These are phyloP conservation scores for Elongisporangium senticosum DNA, from an alignment of 352 stramenopile species.

Conservation along the genomic window DNA sequence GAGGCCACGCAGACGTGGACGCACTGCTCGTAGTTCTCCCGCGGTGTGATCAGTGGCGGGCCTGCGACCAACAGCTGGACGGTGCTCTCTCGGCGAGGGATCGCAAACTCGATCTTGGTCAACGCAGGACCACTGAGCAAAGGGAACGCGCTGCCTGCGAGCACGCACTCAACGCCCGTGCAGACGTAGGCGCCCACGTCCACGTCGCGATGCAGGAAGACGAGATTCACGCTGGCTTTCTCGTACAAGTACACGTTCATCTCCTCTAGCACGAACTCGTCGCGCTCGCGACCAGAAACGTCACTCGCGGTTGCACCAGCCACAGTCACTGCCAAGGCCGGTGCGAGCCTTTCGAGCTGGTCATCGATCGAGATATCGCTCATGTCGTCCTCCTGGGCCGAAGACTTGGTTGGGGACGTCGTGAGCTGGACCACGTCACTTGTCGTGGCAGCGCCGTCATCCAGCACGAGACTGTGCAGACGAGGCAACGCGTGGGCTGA, in stretches of 20 bases:
- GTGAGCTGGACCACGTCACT: neutral
- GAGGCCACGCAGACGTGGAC: slow-evolving; percentile 38
- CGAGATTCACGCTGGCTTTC: slow-evolving; percentile 39
- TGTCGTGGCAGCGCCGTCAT: neutral
- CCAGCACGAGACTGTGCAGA: slow-evolving; percentile 15
- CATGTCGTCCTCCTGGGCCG: neutral
- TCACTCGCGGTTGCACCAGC: neutral
- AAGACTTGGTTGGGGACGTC: neutral
- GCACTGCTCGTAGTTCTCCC: slow-evolving; percentile 14
- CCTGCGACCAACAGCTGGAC: slow-evolving; percentile 38
- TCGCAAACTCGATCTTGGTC: slow-evolving; percentile 31
- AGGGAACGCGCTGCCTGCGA: slow-evolving; percentile 47
- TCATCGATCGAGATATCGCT: neutral
- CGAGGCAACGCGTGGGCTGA: slow-evolving; percentile 3
- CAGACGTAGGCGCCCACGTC: slow-evolving; percentile 48
- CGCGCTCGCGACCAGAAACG: neutral
- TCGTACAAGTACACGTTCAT: slow-evolving; percentile 57
- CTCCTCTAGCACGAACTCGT: slow-evolving; percentile 35
- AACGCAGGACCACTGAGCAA: slow-evolving; percentile 30
- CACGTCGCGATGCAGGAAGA: slow-evolving; percentile 41
- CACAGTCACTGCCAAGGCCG: neutral
- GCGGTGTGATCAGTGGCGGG: slow-evolving; percentile 41
- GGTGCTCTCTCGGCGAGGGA: slow-evolving; percentile 48
- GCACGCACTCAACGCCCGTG: slow-evolving; percentile 41
- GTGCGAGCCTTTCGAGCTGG: neutral